These are phyloP conservation scores for Talaromyces ruber DNA, from an alignment of 495 filamentous ascomycete species.

Conservation along the genomic window DNA sequence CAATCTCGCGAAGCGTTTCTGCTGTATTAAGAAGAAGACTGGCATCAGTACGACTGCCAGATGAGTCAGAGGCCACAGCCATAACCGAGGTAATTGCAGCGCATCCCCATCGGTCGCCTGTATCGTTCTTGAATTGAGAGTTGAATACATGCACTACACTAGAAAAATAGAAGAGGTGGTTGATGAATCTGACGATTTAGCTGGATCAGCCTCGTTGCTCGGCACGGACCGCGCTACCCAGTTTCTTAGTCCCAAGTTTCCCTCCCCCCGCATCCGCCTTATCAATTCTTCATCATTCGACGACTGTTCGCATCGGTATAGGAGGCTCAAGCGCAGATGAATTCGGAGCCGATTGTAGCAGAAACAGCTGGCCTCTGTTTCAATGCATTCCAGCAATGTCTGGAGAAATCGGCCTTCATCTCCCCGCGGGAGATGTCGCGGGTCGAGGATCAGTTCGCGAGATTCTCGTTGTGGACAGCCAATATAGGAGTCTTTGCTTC, in stretches of 20 bases:
- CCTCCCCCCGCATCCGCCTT: background rate
- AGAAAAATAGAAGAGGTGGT: background rate
- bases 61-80: background rate
- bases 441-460: background rate
- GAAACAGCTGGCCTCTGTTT: background rate
- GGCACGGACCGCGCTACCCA: background rate
- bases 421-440: background rate
- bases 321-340: background rate
- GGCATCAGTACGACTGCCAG: background rate
- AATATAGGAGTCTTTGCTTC: background rate
- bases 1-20: background rate
- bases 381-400: background rate
- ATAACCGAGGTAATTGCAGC: background rate
- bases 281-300: background rate
- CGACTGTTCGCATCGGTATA: background rate
- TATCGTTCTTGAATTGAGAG: background rate
- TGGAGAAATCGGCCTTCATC: background rate
- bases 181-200: background rate
- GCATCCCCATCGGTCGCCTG: background rate
- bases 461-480: background rate
- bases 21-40: background rate
- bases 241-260: background rate
- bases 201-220: background rate
- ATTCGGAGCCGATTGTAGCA: background rate
- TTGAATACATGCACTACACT: no score